These are phyloP conservation scores for Insectozyma bohioensis DNA, from an alignment of 1,139 yeast genomes.

Conservation along the genomic window DNA sequence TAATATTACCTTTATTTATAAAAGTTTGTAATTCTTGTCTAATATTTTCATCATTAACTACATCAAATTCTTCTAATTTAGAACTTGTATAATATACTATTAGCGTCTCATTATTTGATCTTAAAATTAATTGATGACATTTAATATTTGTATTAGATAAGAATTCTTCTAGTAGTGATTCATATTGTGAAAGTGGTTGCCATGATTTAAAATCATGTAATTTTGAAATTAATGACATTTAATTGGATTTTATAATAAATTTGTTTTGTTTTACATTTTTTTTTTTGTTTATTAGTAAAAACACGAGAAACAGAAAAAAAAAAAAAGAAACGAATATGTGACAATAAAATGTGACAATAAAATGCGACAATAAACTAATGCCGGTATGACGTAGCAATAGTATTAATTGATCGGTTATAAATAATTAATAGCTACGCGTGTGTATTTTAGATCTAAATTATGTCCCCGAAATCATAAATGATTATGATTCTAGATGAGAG, in stretches of 20 bases:
- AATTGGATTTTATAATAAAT: neutral
- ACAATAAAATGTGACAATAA: too few relatives aligned
- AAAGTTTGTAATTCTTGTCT: neutral
- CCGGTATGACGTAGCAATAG: too few relatives aligned
- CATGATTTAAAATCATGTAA: slow-evolving; percentile 4
- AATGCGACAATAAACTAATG: too few relatives aligned
- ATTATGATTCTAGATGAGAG: too few relatives aligned
- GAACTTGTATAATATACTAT: slow-evolving; percentile 2
- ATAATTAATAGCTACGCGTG: too few relatives aligned
- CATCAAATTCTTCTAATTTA: neutral
- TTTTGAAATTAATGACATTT: slow-evolving; percentile 1
- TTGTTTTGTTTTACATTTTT: neutral
- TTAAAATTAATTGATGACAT: neutral
- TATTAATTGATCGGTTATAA: too few relatives aligned
- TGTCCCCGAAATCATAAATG: too few relatives aligned
- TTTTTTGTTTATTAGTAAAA: neutral
- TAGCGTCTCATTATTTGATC: neutral
- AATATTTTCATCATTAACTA: neutral
- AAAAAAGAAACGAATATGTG: neutral
- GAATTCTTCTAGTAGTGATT: slow-evolving; percentile 1
- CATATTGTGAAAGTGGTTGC: slow-evolving; percentile 2
- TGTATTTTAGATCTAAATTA: too few relatives aligned
- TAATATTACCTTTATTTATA: neutral
- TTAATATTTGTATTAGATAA: slow-evolving; percentile 1
- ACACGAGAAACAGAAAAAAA: neutral